phyloP scores from a whole-genome alignment of 371 early-diverging fungal genomes.

The Blakeslea trispora region DNA sequence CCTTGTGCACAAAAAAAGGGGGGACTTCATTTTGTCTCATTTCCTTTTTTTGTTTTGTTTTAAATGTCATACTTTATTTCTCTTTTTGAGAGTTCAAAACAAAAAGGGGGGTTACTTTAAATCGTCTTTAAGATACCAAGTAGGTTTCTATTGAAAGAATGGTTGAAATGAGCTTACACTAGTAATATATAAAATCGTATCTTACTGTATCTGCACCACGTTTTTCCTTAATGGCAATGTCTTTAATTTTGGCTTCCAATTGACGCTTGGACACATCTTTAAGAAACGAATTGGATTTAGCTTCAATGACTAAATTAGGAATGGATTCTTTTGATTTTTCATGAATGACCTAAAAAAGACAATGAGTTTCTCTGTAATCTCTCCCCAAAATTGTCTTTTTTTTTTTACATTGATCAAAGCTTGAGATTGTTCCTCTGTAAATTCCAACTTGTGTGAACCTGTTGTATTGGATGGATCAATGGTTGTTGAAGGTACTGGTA shows the following conservation, averaged over 20 bases:
- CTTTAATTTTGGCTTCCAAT: slow-evolving; percentile 50
- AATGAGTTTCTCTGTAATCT: too few species aligned
- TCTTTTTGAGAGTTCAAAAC: too few species aligned
- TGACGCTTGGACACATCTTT: slow-evolving; percentile 42
- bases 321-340: slow-evolving; percentile 38
- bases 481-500: too few species aligned
- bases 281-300: slow-evolving; percentile 21
- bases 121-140: slow-evolving; percentile 22
- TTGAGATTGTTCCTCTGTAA: slow-evolving; percentile 36
- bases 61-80: too few species aligned
- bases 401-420: slow-evolving; percentile 36
- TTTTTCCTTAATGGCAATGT: slow-evolving; percentile 53
- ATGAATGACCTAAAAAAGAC: slow-evolving; percentile 38
- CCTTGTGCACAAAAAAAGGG: too few species aligned
- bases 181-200: background rate
- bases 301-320: slow-evolving; percentile 29
- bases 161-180: background rate
- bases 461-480: background rate
- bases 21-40: too few species aligned
- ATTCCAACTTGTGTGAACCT: slow-evolving; percentile 5
- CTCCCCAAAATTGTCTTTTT: too few species aligned
- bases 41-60: too few species aligned
- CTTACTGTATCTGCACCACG: slow-evolving; percentile 52
- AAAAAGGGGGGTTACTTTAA: too few species aligned
- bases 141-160: slow-evolving; percentile 10